Evolutionary conservation across 2,329 filamentous ascomycete genomes (phyloP).

Genomic region (Cercospora berteroae): DNA sequence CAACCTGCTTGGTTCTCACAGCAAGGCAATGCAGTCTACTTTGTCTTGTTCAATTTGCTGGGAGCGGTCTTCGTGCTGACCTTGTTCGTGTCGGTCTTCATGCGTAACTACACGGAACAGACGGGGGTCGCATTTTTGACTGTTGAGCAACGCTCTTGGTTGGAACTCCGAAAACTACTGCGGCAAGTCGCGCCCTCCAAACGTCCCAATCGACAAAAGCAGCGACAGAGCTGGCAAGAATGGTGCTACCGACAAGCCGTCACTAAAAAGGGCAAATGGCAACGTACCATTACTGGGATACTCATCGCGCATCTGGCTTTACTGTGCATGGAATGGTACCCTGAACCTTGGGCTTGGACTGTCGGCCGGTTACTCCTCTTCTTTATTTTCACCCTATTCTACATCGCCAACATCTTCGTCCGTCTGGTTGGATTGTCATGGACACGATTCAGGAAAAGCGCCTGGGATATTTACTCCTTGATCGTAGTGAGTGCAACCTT

Average conservation of each 20-base stretch:
- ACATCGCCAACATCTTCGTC: constrained; percentile 77
- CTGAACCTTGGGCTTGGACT: constrained; percentile 71
- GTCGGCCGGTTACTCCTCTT: constrained; percentile 59
- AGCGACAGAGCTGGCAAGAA: constrained; percentile 71
- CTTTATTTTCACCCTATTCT: constrained; percentile 76
- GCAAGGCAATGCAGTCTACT: constrained; percentile 88
- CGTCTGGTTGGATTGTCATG: constrained; percentile 87
- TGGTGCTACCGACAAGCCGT: constrained; percentile 96
- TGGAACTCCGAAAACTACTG: constrained; percentile 87
- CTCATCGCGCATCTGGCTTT: constrained; percentile 80
- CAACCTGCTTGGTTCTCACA: constrained; percentile 70
- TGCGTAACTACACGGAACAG: constrained; percentile 99
- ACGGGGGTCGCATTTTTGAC: constrained; percentile 96
- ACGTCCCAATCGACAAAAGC: constrained; percentile 75
- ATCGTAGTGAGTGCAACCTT: constrained; percentile 77
- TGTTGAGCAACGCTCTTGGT: constrained; percentile 92
- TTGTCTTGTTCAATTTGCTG: constrained; percentile 92
- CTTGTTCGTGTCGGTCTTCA: constrained; percentile 97
- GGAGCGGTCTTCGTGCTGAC: constrained; percentile 96
- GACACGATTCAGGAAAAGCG: constrained; percentile 85
- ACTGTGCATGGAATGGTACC: constrained; percentile 81
- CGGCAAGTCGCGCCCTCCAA: constrained; percentile 94
- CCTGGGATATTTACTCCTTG: constrained; percentile 91
- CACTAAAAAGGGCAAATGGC: constrained; percentile 91
- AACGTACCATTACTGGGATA: constrained; percentile 73